Percentiles rank a stretch among this genome's conserved stretches.
phyloP scores from a whole-genome alignment of 371 early-diverging fungal genomes.

The Amoeboaphelidium protococcarum region DNA sequence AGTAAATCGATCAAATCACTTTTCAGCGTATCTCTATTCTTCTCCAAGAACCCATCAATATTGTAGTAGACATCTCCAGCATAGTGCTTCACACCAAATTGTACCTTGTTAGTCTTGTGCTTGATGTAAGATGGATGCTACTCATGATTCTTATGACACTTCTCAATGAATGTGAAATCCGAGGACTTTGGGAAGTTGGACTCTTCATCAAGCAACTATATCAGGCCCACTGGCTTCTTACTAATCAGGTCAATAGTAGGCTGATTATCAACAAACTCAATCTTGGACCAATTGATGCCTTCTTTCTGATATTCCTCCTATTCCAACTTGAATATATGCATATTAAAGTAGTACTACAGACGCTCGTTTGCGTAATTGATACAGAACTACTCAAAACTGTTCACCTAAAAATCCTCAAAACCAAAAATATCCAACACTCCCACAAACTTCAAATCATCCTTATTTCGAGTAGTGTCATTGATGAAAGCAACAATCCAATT shows the following conservation, averaged over 20 bases:
- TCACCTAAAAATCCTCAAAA: constrained; percentile 30
- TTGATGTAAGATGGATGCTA: constrained; percentile 17
- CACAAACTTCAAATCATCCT: constrained; percentile 12
- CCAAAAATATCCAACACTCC: constrained; percentile 48
- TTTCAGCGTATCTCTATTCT: constrained; percentile 31
- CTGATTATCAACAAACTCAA: constrained; percentile 31
- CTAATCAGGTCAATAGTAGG: constrained; percentile 27
- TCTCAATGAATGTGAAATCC: constrained; percentile 22
- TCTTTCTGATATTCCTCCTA: constrained; percentile 34
- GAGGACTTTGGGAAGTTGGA: constrained; percentile 30
- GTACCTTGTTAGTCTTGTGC: constrained; percentile 11
- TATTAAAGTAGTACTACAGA: constrained; percentile 31
- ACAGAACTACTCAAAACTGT: constrained; percentile 36
- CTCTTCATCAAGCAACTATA: constrained; percentile 35
- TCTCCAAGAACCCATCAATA: constrained; percentile 26
- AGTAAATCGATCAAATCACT: constrained; percentile 20
- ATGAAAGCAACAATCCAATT: constrained; percentile 21
- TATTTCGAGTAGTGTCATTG: constrained; percentile 13
- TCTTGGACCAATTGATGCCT: constrained; percentile 28
- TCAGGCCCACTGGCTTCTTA: constrained; percentile 24
- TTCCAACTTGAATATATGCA: constrained; percentile 25
- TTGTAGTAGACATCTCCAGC: constrained; percentile 34
- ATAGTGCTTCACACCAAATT: constrained; percentile 31
- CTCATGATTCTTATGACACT: constrained; percentile 9
- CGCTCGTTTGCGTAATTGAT: constrained; percentile 35